Percentiles rank a stretch among this genome's conserved stretches.
Conservation (phyloP, 164 flowering plant species). For the Stephania cephalantha region DNA sequence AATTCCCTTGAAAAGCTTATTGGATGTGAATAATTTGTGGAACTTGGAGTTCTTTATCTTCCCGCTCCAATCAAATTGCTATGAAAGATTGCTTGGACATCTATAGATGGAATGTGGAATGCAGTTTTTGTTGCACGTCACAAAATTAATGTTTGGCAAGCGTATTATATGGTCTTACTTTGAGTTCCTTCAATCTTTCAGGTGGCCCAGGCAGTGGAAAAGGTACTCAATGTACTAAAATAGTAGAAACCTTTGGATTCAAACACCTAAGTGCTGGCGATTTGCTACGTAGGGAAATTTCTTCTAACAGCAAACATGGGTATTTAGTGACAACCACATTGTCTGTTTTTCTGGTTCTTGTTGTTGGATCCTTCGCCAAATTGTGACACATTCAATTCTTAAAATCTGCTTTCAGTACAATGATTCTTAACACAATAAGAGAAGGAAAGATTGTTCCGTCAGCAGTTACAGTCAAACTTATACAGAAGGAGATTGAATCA, state of each 20-base stretch:
- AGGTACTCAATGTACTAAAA: constrained; percentile 80
- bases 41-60: neutral
- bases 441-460: constrained; percentile 94
- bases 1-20: too few relatives aligned
- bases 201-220: constrained; percentile 99
- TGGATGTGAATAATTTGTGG: neutral
- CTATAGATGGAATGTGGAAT: neutral
- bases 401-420: constrained; percentile 40
- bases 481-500: constrained; percentile 61
- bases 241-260: constrained; percentile 68
- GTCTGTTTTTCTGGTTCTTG: constrained; percentile 3
- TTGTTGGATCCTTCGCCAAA: neutral
- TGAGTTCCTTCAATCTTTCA: constrained; percentile 21
- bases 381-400: constrained; percentile 8
- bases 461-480: constrained; percentile 66
- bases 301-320: constrained; percentile 65
- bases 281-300: constrained; percentile 64
- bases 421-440: constrained; percentile 66
- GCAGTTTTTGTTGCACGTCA: neutral
- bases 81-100: neutral
- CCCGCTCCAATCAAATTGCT: neutral
- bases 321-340: constrained; percentile 15
- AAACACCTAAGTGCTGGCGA: constrained; percentile 93
- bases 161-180: neutral
- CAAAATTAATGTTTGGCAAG: neutral